phyloP scores from a whole-genome alignment of 2,329 filamentous ascomycete genomes.

The Aspergillus sp. region DNA sequence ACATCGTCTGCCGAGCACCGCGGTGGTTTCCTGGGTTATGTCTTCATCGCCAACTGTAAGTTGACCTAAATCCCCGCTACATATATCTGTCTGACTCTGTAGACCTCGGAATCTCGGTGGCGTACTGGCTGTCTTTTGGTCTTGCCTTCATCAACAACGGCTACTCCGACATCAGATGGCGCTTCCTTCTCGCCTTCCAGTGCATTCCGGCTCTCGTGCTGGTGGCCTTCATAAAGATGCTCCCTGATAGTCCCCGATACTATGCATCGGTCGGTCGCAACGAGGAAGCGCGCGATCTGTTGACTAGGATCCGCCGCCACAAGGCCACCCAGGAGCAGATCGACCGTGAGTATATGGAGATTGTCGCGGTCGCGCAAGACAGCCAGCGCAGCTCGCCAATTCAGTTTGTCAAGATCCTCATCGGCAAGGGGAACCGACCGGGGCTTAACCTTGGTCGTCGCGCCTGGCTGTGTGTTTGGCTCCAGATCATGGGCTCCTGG shows the following conservation, averaged over 20 bases:
- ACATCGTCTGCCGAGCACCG: slow-evolving; percentile 48
- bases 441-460: slow-evolving; percentile 38
- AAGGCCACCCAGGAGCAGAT: slow-evolving; percentile 25
- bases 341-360: slow-evolving; percentile 36
- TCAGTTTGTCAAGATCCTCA: slow-evolving; percentile 39
- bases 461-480: slow-evolving; percentile 45
- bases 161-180: slow-evolving; percentile 35
- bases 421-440: slow-evolving; percentile 31
- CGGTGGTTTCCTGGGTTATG: slow-evolving; percentile 49
- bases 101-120: slow-evolving; percentile 49
- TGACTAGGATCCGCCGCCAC: slow-evolving; percentile 39
- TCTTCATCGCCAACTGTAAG: slow-evolving; percentile 53
- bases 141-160: slow-evolving; percentile 35
- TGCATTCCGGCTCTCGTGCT: slow-evolving; percentile 32
- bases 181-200: slow-evolving; percentile 36
- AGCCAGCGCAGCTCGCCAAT: slow-evolving; percentile 36
- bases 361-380: slow-evolving; percentile 31
- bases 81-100: background rate
- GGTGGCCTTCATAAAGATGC: slow-evolving; percentile 28
- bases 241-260: slow-evolving; percentile 35
- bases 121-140: slow-evolving; percentile 39
- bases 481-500: slow-evolving; percentile 49
- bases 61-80: background rate
- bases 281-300: slow-evolving; percentile 48
- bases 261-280: slow-evolving; percentile 39